Base-by-base conservation (phyloP, 2,329 filamentous ascomycete genomes). In the Verticillium zaregamsianum region DNA sequence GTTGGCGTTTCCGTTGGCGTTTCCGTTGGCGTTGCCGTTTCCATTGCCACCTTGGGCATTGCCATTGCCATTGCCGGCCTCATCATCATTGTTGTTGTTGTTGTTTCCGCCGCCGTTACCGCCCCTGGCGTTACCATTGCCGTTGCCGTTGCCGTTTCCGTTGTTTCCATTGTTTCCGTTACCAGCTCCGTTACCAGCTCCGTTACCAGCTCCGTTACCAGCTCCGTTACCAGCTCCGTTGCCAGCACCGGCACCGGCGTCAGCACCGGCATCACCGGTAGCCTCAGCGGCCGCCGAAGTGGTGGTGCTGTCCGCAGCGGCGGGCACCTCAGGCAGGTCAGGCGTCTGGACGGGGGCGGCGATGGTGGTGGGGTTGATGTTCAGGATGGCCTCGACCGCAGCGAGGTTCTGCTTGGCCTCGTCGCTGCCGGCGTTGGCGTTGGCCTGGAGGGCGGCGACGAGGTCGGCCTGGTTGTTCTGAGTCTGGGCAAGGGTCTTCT, bases 391-490 rank as follows among this genome's bases (percentile, higher is more conserved):
- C 66, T 76, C 73, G 59, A 78, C 79, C 17, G 75, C 76, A 3
- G 76, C 78, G 5, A 64, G 62, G 62, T 74, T 73, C 64, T 70
- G 69, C 20, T 60, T 59, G 3, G 68, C 71, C 54, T 67, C 63
- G 0, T 68, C 64, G 0, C 68, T 61, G 20, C 75, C 78, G 40
- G 78, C 77, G 32, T 76, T 73, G 62, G 79, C 68, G 66, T 82
- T 82, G 3, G 79, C 80, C 1, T 71, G 64, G 9, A 82, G 67
- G 2, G 74, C 67, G 6, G 65, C 68, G 0, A 74, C 70, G 5
- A 88, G 77, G 65, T 87, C 83, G 35, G 76, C 70, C 61, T 82
- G 71, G 72, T 87, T 82, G 66, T 79, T 69, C 52, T 76, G 70
- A 23, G 86, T 77, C 72, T 88, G 83, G 1, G 70, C 74, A 1